Percentiles rank a stretch among this genome's conserved stretches.
Evolutionary conservation across 2,329 filamentous ascomycete genomes (phyloP).

Genomic region (Cladophialophora psammophila): DNA sequence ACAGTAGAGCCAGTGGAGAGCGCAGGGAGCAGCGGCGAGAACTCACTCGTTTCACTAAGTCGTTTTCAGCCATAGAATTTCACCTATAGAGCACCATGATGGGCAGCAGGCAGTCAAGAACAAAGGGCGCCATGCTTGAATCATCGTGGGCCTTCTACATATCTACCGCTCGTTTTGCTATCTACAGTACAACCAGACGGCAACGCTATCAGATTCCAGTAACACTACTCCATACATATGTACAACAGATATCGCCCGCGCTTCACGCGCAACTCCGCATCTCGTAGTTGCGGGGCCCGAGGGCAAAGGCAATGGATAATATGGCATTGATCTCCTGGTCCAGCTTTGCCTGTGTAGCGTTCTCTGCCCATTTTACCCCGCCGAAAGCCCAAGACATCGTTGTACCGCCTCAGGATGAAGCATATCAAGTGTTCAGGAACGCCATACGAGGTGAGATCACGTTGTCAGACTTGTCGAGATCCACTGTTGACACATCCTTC

Average conservation of each 20-base stretch:
- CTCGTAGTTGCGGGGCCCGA: not conserved
- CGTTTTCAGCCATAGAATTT: not conserved
- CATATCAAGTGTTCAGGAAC: constrained; percentile 41
- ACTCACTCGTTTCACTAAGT: not conserved
- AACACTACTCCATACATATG: not conserved
- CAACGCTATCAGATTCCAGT: not conserved
- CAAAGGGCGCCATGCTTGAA: not conserved
- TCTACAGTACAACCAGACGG: not conserved
- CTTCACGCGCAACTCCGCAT: constrained; percentile 16
- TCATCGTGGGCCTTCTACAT: not conserved
- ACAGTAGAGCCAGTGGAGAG: not conserved
- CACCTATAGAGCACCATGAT: not conserved
- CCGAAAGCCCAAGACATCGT: not conserved
- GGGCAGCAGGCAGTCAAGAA: not conserved
- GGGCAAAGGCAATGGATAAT: constrained; percentile 5
- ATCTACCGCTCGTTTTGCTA: not conserved
- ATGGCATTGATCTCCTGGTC: constrained; percentile 6
- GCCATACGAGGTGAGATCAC: constrained; percentile 41
- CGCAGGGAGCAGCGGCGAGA: not conserved
- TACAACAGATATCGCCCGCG: constrained; percentile 2
- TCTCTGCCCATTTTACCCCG: not conserved
- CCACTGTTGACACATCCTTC: not conserved
- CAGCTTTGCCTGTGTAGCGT: not conserved
- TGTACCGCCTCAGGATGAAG: constrained; percentile 37
- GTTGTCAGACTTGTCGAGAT: not conserved